Evolutionary conservation across 495 filamentous ascomycete genomes (phyloP).

Genomic region (Tuber borchii): DNA sequence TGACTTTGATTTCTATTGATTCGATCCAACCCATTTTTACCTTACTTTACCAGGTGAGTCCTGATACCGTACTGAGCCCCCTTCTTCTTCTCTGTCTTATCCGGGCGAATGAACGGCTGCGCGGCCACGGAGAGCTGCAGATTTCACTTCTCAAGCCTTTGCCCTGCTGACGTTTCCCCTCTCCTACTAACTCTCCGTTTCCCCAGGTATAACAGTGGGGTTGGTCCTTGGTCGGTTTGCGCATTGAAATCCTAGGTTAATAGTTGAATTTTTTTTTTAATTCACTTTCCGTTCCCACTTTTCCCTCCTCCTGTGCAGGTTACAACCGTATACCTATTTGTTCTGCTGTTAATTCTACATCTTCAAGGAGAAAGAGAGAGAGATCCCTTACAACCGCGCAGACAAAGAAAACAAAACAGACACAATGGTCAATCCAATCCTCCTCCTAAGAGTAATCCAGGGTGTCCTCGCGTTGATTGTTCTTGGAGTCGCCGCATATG

Average conservation of each 20-base stretch:
- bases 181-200: neutral
- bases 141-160: neutral
- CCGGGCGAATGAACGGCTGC: neutral
- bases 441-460: slow-evolving; percentile 36
- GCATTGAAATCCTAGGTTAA: neutral
- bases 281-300: too few relatives aligned
- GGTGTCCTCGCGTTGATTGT: slow-evolving; percentile 37
- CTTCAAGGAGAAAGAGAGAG: neutral
- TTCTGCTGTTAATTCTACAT: neutral
- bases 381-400: neutral
- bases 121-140: neutral
- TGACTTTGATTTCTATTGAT: neutral
- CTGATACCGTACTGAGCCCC: neutral
- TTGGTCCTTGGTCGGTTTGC: neutral
- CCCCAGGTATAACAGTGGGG: neutral
- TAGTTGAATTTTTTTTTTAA: neutral
- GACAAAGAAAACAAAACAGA: neutral
- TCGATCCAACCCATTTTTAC: neutral
- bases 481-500: slow-evolving; percentile 36
- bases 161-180: neutral
- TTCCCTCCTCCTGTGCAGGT: neutral
- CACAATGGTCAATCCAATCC: slow-evolving; percentile 38
- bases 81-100: neutral
- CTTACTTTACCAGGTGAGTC: neutral
- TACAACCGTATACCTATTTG: neutral